A percentile compares a stretch with the other conserved stretches of the same genome.
Evolutionary conservation across 1,284 basidiomycete species (phyloP).

Genomic region (Ustilago hordei): DNA sequence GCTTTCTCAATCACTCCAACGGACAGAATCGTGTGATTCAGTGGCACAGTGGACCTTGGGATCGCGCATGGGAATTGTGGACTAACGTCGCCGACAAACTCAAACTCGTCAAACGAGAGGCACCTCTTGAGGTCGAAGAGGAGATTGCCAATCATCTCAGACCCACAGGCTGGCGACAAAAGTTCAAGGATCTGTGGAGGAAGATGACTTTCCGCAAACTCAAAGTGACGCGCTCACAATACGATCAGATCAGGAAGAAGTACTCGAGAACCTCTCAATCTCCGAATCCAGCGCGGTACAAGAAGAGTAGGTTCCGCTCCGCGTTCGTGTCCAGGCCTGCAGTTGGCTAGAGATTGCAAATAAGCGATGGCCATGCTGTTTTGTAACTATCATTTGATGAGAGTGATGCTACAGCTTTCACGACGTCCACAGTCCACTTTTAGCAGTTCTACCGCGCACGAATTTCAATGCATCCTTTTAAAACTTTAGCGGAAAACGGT

Average conservation of each 20-base stretch:
- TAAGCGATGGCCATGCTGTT: conserved; percentile 1
- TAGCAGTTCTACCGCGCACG: too few relatives aligned
- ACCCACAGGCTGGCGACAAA: conserved; percentile 14
- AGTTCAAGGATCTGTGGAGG: conserved; percentile 17
- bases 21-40: not conserved
- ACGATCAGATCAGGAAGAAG: conserved; percentile 5
- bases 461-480: too few relatives aligned
- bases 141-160: conserved; percentile 20
- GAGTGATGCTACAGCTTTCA: too few relatives aligned
- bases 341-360: not conserved
- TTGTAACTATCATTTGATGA: not conserved
- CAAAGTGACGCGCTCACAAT: conserved; percentile 7
- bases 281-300: not conserved
- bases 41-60: conserved; percentile 26
- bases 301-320: not conserved
- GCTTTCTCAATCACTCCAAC: not conserved
- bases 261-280: not conserved
- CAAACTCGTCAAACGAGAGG: conserved; percentile 17
- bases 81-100: not conserved
- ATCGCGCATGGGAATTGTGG: conserved; percentile 8
- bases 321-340: not conserved
- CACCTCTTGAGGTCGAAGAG: not conserved
- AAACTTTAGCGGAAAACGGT: too few relatives aligned
- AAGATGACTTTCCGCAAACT: conserved; percentile 7
- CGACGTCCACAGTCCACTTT: too few relatives aligned